Evolutionary conservation across 2,329 filamentous ascomycete species (phyloP).

Genomic region (Penicillium sp.): DNA sequence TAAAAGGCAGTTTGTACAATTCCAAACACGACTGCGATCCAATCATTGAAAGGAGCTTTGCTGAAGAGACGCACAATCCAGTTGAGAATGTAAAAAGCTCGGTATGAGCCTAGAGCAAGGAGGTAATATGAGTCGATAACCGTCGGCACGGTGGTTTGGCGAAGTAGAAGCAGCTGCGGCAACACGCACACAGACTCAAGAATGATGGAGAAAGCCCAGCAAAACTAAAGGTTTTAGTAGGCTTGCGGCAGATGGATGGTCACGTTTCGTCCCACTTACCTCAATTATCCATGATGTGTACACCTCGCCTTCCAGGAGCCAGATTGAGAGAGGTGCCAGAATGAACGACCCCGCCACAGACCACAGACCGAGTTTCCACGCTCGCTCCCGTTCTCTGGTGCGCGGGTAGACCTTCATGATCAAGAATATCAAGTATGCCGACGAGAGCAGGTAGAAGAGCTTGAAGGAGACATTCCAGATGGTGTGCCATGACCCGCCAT

Average conservation of each 20-base stretch:
- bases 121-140: conserved; percentile 98
- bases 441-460: conserved; percentile 79
- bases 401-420: conserved; percentile 85
- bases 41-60: conserved; percentile 58
- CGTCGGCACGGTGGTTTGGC: conserved; percentile 91
- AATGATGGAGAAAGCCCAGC: conserved; percentile 85
- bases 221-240: conserved; percentile 52
- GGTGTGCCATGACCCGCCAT: conserved; percentile 9
- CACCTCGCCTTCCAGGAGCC: conserved; percentile 61
- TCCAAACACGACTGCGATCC: conserved; percentile 78
- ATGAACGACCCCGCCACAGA: conserved; percentile 63
- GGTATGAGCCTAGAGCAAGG: conserved; percentile 79
- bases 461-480: conserved; percentile 63
- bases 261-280: conserved; percentile 29
- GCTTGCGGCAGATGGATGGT: background rate
- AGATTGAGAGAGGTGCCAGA: conserved; percentile 67
- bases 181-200: conserved; percentile 89
- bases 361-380: conserved; percentile 82
- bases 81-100: conserved; percentile 83
- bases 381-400: conserved; percentile 83
- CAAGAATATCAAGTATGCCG: conserved; percentile 77
- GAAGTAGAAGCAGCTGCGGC: conserved; percentile 83
- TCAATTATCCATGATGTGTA: conserved; percentile 37
- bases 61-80: conserved; percentile 73
- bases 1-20: conserved; percentile 86